Conservation (phyloP, 2,329 filamentous ascomycete species). For the Myotisia sp. region DNA sequence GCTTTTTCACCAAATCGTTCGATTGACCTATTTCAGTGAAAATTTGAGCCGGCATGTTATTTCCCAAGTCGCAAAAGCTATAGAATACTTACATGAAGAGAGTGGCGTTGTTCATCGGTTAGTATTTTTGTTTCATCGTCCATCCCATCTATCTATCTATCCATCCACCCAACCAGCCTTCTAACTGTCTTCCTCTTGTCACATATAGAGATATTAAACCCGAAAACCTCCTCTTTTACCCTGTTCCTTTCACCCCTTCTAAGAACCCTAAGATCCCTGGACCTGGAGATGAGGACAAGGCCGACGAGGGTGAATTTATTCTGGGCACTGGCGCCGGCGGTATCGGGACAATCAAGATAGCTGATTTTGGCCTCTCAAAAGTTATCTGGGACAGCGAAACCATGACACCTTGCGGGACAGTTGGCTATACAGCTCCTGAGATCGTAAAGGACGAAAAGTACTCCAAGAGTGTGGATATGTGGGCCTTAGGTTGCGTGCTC, state of each 20-base stretch:
- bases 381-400: constrained; percentile 97
- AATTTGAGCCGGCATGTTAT: constrained; percentile 91
- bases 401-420: constrained; percentile 98
- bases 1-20: constrained; percentile 95
- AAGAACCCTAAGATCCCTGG: constrained; percentile 66
- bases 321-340: constrained; percentile 69
- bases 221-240: constrained; percentile 89
- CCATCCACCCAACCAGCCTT: neutral
- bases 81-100: constrained; percentile 88
- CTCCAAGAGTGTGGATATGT: constrained; percentile 99
- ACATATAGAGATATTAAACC: constrained; percentile 87
- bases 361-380: constrained; percentile 94
- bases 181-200: constrained; percentile 10
- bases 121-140: constrained; percentile 20
- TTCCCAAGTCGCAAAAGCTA: constrained; percentile 79
- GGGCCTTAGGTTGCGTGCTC: constrained; percentile 89
- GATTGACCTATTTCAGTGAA: constrained; percentile 96
- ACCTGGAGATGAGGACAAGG: constrained; percentile 91
- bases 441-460: constrained; percentile 99
- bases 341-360: constrained; percentile 92
- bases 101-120: constrained; percentile 95
- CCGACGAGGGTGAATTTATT: constrained; percentile 87
- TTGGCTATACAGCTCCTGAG: constrained; percentile 93
- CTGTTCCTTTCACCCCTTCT: constrained; percentile 65
- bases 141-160: neutral